Conservation (phyloP, 1,139 yeast genomes). For the Eremothecium cymbalariae region DNA sequence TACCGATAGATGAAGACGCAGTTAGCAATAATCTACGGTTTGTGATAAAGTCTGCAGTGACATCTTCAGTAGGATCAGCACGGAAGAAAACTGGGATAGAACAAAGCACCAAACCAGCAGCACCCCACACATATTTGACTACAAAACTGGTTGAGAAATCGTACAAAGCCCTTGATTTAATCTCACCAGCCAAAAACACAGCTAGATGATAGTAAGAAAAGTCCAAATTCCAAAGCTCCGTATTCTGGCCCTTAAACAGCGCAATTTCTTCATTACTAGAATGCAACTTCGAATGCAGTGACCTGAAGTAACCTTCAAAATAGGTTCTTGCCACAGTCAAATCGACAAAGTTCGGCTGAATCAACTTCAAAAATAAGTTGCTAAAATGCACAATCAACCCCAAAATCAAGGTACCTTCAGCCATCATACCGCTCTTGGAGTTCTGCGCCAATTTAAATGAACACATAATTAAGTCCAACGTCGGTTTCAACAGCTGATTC, state of each 20-base stretch:
- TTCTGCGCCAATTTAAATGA: conserved; percentile 55
- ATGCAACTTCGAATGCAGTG: conserved; percentile 74
- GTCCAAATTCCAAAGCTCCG: conserved; percentile 74
- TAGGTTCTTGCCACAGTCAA: conserved; percentile 71
- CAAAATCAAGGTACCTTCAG: conserved; percentile 76
- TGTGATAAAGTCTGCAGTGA: conserved; percentile 77
- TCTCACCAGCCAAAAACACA: conserved; percentile 67
- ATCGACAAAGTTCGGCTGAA: conserved; percentile 88
- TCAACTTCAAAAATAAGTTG: conserved; percentile 59
- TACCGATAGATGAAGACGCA: conserved; percentile 83
- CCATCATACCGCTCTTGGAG: conserved; percentile 66
- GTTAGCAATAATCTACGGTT: conserved; percentile 77
- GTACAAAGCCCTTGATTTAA: conserved; percentile 65
- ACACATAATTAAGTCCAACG: conserved; percentile 71
- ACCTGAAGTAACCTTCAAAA: conserved; percentile 78
- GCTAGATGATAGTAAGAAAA: conserved; percentile 75
- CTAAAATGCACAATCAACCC: conserved; percentile 79
- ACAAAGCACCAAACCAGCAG: conserved; percentile 81
- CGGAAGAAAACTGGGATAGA: conserved; percentile 77
- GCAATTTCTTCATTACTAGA: conserved; percentile 83
- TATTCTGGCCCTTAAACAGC: conserved; percentile 67
- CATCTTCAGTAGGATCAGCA: conserved; percentile 37
- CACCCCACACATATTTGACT: conserved; percentile 93
- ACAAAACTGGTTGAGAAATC: conserved; percentile 76
- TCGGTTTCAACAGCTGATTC: conserved; percentile 81